Evolutionary conservation across 495 filamentous ascomycete species (phyloP).

Genomic region (Tetracladium marchalianum): DNA sequence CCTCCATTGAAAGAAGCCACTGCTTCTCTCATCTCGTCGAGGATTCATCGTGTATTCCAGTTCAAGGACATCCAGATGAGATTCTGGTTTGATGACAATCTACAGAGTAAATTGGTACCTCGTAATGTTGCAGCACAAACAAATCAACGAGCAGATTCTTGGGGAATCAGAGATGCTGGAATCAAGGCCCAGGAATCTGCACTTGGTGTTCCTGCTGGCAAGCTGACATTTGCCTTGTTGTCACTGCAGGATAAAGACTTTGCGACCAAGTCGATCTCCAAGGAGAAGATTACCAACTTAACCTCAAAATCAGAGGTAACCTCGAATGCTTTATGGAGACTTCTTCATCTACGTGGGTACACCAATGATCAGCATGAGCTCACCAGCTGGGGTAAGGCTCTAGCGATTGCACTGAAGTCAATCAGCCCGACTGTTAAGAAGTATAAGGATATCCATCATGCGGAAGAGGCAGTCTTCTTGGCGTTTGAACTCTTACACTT

Average conservation of each 20-base stretch:
- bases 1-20: slow-evolving; percentile 63
- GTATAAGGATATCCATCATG: slow-evolving; percentile 23
- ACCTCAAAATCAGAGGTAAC: slow-evolving; percentile 61
- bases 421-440: slow-evolving; percentile 36
- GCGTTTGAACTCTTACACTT: slow-evolving; percentile 74
- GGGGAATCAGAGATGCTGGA: slow-evolving; percentile 56
- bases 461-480: slow-evolving; percentile 59
- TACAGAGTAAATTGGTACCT: slow-evolving; percentile 49
- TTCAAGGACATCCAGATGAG: slow-evolving; percentile 63
- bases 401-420: slow-evolving; percentile 55
- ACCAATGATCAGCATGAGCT: slow-evolving; percentile 70
- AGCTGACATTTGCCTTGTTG: slow-evolving; percentile 45
- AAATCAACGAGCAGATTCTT: slow-evolving; percentile 52
- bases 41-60: slow-evolving; percentile 71
- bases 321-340: slow-evolving; percentile 72
- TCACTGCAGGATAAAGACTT: slow-evolving; percentile 56
- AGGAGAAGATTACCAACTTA: slow-evolving; percentile 34
- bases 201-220: slow-evolving; percentile 27
- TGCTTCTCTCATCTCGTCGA: slow-evolving; percentile 63
- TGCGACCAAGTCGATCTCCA: slow-evolving; percentile 50
- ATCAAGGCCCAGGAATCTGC: slow-evolving; percentile 29
- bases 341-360: slow-evolving; percentile 82
- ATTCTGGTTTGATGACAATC: slow-evolving; percentile 74
- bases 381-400: slow-evolving; percentile 73
- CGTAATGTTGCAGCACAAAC: slow-evolving; percentile 52